Percentiles rank a stretch among this genome's conserved stretches.
These are phyloP conservation scores for Oehlia diaphana DNA, from an alignment of 192 early-diverging fungal species.

Conservation along the genomic window DNA sequence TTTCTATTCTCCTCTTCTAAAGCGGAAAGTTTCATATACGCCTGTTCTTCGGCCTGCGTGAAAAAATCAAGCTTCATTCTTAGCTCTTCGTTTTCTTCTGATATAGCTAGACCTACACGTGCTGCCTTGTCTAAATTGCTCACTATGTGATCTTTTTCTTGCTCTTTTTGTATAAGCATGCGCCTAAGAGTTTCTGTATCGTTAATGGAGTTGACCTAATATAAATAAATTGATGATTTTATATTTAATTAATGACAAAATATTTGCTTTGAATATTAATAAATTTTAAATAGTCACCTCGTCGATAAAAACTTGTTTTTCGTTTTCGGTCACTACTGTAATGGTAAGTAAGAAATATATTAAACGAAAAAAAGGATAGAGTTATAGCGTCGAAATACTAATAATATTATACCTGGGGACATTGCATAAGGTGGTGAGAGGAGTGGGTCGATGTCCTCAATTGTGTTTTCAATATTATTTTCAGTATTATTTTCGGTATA, in stretches of 20 bases:
- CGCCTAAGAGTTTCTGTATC: slow-evolving; percentile 47
- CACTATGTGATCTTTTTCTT: slow-evolving; percentile 51
- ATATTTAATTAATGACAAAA: not conserved
- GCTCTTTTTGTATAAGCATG: slow-evolving; percentile 58
- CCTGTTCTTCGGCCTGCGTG: slow-evolving; percentile 36
- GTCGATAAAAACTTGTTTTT: slow-evolving; percentile 18
- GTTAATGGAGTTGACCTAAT: slow-evolving; percentile 46
- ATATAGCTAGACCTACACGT: slow-evolving; percentile 58
- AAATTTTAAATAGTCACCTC: slow-evolving; percentile 10
- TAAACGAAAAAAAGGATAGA: not conserved
- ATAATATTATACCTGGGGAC: slow-evolving; percentile 21
- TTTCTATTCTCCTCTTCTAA: slow-evolving; percentile 42
- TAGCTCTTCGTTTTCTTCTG: slow-evolving; percentile 52
- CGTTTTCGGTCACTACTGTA: slow-evolving; percentile 1
- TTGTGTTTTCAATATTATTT: not conserved
- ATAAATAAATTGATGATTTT: slow-evolving; percentile 10
- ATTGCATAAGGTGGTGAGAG: slow-evolving; percentile 22
- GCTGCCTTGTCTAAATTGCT: slow-evolving; percentile 59
- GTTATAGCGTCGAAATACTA: not conserved
- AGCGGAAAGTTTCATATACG: slow-evolving; percentile 36
- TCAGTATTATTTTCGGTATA: not conserved
- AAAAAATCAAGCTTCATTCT: slow-evolving; percentile 39
- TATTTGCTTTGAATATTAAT: not conserved
- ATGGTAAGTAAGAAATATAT: not conserved
- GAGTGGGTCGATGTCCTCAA: slow-evolving; percentile 16